Evolutionary conservation across 106 monocot genomes (phyloP).

Genomic region (Cymbidium sinense): DNA sequence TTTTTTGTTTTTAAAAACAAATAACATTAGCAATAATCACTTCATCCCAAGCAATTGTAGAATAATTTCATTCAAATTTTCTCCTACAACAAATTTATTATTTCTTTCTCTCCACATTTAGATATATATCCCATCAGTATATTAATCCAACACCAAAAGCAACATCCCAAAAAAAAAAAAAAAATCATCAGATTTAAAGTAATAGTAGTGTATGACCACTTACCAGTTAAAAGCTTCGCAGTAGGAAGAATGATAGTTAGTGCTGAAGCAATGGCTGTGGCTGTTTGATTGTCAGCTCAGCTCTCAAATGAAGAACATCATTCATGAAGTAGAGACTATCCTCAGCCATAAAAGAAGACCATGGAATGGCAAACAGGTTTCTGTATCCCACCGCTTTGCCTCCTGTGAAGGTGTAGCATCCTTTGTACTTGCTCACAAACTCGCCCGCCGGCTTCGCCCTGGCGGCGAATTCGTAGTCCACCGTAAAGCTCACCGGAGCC

Average conservation of each 20-base stretch:
- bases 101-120: too few species aligned
- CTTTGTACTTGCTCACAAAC: constrained; percentile 76
- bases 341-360: constrained; percentile 73
- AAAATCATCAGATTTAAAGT: too few species aligned
- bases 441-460: constrained; percentile 45
- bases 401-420: constrained; percentile 64
- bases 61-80: too few species aligned
- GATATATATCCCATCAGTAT: too few species aligned
- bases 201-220: too few species aligned
- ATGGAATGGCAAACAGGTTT: constrained; percentile 57
- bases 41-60: too few species aligned
- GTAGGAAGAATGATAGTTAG: background rate
- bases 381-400: constrained; percentile 76
- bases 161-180: too few species aligned
- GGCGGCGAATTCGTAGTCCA: constrained; percentile 76
- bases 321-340: constrained; percentile 69
- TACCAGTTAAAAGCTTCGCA: too few species aligned
- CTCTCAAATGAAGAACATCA: constrained; percentile 53
- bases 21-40: too few species aligned
- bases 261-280: constrained; percentile 19
- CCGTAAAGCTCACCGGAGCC: constrained; percentile 58
- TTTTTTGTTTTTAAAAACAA: too few species aligned
- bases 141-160: too few species aligned
- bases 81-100: too few species aligned
- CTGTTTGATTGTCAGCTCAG: constrained; percentile 64